These are phyloP conservation scores for Tolypocladium ophioglossoides DNA, from an alignment of 2,329 filamentous ascomycete species.

Conservation along the genomic window DNA sequence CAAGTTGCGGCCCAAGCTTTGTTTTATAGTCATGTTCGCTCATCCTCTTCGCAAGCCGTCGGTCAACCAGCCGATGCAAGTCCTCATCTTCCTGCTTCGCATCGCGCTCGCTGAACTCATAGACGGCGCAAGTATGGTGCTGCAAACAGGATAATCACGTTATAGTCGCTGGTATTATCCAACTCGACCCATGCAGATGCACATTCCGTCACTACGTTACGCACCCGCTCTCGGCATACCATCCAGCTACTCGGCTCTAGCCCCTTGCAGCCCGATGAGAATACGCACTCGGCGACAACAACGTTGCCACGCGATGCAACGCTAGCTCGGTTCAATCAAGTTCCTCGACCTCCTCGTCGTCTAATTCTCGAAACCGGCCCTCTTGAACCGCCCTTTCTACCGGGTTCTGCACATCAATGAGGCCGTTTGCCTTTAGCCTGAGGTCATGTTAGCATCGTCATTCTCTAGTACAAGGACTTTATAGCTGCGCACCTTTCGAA, in stretches of 20 bases:
- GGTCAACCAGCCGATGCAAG: background rate
- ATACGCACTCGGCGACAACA: background rate
- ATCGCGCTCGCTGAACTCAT: background rate
- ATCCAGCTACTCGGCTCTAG: background rate
- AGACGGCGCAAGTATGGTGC: background rate
- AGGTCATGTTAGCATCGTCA: slow-evolving; percentile 7
- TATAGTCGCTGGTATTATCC: background rate
- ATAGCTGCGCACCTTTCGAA: slow-evolving; percentile 59
- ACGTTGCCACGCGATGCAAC: background rate
- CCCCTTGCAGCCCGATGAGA: too few species aligned
- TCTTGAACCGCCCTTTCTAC: slow-evolving; percentile 58
- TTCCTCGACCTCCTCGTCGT: slow-evolving; percentile 40
- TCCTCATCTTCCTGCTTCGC: background rate
- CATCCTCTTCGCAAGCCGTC: background rate
- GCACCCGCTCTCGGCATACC: background rate
- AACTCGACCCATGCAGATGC: background rate
- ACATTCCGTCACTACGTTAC: background rate
- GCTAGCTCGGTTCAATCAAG: slow-evolving; percentile 18
- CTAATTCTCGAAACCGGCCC: slow-evolving; percentile 60
- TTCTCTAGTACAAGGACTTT: too few species aligned
- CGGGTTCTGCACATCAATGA: slow-evolving; percentile 71
- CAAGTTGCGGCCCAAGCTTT: background rate
- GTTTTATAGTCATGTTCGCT: background rate
- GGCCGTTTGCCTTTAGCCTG: slow-evolving; percentile 60
- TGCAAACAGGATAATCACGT: background rate